These are phyloP conservation scores for Leccinum imitatum DNA, from an alignment of 768 basidiomycete species.

Conservation along the genomic window DNA sequence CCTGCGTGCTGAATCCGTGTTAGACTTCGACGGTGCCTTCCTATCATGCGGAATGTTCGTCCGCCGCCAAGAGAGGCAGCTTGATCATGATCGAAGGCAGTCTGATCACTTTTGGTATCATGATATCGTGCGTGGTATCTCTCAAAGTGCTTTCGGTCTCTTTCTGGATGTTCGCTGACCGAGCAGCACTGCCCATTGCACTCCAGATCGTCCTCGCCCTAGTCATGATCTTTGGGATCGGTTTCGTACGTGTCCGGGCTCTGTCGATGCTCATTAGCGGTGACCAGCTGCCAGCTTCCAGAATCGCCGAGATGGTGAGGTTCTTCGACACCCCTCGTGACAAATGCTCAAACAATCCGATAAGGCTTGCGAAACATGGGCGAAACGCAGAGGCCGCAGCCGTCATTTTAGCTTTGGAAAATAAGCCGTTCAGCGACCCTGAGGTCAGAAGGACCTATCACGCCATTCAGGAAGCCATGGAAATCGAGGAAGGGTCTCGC, in stretches of 20 bases:
- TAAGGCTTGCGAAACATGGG: constrained; percentile 56
- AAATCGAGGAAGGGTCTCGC: constrained; percentile 36
- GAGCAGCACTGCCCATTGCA: constrained; percentile 45
- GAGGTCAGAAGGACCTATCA: constrained; percentile 50
- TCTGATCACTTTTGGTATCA: constrained; percentile 62
- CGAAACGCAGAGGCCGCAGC: constrained; percentile 55
- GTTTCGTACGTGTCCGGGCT: constrained; percentile 42
- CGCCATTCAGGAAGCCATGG: constrained; percentile 53
- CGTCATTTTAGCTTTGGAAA: constrained; percentile 61
- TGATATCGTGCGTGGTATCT: constrained; percentile 49
- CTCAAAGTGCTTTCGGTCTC: not conserved
- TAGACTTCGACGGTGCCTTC: constrained; percentile 49
- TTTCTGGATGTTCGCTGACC: constrained; percentile 1
- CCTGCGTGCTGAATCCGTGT: not conserved
- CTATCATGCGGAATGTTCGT: constrained; percentile 67
- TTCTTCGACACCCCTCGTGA: not conserved
- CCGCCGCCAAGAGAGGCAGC: constrained; percentile 55
- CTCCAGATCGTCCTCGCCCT: constrained; percentile 58
- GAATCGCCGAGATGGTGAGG: constrained; percentile 59
- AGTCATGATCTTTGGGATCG: constrained; percentile 46
- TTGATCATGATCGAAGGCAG: constrained; percentile 67
- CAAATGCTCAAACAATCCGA: not conserved
- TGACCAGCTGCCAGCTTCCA: constrained; percentile 41
- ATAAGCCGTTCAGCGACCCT: constrained; percentile 46
- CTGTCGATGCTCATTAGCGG: not conserved